Evolutionary conservation across 1,284 basidiomycete genomes (phyloP).

Genomic region (Crocinoboletus sp.): DNA sequence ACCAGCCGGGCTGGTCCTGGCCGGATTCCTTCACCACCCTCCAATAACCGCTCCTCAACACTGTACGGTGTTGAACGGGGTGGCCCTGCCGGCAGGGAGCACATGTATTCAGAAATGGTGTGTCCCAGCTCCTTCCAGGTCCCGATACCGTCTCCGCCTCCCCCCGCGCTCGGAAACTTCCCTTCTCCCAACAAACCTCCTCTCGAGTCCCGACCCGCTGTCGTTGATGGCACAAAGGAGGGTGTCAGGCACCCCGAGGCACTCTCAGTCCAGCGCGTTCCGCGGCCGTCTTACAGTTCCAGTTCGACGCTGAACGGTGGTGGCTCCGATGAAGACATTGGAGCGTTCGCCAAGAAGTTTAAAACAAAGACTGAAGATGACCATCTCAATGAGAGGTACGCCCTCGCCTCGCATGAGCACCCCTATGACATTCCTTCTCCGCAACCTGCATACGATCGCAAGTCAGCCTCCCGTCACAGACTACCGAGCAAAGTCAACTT

Average conservation of each 20-base stretch:
- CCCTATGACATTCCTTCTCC: constrained; percentile 57
- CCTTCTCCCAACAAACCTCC: neutral
- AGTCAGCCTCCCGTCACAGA: constrained; percentile 13
- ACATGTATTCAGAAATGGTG: constrained; percentile 2
- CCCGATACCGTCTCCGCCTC: constrained; percentile 6
- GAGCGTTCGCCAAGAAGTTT: constrained; percentile 19
- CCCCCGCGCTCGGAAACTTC: constrained; percentile 1
- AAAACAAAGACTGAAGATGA: constrained; percentile 12
- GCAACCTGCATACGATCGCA: constrained; percentile 34
- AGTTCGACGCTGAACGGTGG: constrained; percentile 32
- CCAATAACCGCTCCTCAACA: neutral
- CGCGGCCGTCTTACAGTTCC: constrained; percentile 25
- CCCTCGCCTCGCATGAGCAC: constrained; percentile 53
- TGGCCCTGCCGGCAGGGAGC: neutral
- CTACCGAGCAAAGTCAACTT: constrained; percentile 26
- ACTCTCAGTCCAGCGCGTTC: constrained; percentile 15
- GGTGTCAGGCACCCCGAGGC: constrained; percentile 11
- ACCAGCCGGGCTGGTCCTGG: constrained; percentile 23
- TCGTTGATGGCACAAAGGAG: constrained; percentile 7
- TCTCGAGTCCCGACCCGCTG: constrained; percentile 14
- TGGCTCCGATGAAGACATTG: constrained; percentile 18
- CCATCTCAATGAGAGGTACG: constrained; percentile 34
- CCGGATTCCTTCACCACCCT: neutral
- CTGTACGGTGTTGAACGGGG: constrained; percentile 1
- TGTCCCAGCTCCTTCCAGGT: constrained; percentile 13